These are phyloP conservation scores for Oxytropis ochrocephala DNA, from an alignment of 306 rosid species.

Conservation along the genomic window DNA sequence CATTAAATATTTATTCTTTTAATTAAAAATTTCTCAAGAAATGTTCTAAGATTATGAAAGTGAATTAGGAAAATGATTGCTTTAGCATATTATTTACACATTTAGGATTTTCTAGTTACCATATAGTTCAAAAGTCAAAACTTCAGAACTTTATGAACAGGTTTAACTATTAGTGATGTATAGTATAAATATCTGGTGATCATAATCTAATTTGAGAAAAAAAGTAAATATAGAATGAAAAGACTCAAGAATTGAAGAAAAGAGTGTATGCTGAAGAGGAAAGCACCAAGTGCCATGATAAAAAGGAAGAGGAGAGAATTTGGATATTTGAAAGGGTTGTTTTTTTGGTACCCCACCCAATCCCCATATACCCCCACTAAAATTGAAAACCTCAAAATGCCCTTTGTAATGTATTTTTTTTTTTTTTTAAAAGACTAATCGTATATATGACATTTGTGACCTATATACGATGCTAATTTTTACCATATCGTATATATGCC, in stretches of 20 bases:
- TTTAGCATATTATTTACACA: not conserved
- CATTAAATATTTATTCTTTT: no score
- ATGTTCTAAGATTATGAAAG: not conserved
- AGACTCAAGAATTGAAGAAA: not conserved
- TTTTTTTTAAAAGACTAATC: no score
- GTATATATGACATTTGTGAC: no score
- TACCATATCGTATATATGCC: no score
- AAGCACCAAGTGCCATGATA: conserved; percentile 35
- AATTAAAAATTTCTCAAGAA: not conserved
- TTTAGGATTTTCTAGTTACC: not conserved
- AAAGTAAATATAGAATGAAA: not conserved
- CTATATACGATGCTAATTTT: no score
- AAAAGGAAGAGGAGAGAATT: conserved; percentile 29
- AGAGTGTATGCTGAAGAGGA: conserved; percentile 76
- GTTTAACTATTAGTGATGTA: not conserved
- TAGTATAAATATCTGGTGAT: not conserved
- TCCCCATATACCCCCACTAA: no score
- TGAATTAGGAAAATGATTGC: not conserved
- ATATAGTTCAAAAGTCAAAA: not conserved
- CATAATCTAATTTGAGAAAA: not conserved
- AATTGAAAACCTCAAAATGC: no score
- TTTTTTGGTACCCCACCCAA: no score
- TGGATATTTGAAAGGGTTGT: no score
- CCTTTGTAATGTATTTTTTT: no score
- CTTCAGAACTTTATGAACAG: not conserved